phyloP scores from a whole-genome alignment of 2,329 filamentous ascomycete genomes.

The Neonectria magnoliae region DNA sequence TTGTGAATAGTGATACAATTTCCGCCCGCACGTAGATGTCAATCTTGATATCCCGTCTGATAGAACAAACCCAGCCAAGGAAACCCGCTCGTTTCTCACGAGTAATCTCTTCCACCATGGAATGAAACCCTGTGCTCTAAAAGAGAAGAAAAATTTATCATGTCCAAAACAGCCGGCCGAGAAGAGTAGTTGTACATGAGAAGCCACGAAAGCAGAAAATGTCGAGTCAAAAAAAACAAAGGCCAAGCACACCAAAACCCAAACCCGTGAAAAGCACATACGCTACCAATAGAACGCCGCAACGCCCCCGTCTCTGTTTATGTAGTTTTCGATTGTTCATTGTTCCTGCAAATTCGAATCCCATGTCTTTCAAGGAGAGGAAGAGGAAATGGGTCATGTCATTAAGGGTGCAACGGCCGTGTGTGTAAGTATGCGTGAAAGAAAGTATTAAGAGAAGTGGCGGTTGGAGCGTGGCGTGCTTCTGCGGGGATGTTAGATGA shows the following conservation, averaged over 20 bases:
- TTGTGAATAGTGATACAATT: conserved; percentile 46
- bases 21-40: conserved; percentile 30
- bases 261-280: conserved; percentile 15
- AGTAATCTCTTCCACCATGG: conserved; percentile 20
- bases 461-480: conserved; percentile 60
- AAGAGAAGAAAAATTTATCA: conserved; percentile 20
- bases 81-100: conserved; percentile 15
- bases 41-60: conserved; percentile 37
- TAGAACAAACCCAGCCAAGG: conserved; percentile 13
- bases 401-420: conserved; percentile 35
- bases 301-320: conserved; percentile 29
- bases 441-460: conserved; percentile 44
- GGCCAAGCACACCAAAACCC: conserved; percentile 13
- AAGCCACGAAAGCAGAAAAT: conserved; percentile 27
- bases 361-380: conserved; percentile 19
- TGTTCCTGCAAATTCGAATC: conserved; percentile 26
- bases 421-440: not conserved
- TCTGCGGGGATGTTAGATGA: conserved; percentile 35
- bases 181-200: conserved; percentile 50
- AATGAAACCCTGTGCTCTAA: conserved; percentile 26
- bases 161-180: conserved; percentile 24
- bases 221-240: conserved; percentile 23
- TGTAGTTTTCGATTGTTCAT: conserved; percentile 32
- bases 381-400: conserved; percentile 33
- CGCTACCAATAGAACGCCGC: conserved; percentile 25